Evolutionary conservation across 176 grass and related monocot species (phyloP).

Genomic region (Hordeum marinum): DNA sequence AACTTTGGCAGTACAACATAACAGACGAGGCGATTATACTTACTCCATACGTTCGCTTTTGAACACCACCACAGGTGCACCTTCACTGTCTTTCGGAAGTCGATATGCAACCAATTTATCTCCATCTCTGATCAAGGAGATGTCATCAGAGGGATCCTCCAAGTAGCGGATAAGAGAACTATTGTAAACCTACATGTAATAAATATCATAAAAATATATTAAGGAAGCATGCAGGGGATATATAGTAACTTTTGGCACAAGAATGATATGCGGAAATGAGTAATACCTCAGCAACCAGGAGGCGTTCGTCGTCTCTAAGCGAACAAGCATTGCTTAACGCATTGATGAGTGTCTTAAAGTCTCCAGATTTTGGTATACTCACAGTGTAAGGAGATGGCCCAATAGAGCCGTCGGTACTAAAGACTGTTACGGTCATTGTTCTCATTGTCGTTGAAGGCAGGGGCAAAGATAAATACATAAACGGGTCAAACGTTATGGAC

Average conservation of each 20-base stretch:
- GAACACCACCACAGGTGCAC: constrained; percentile 68
- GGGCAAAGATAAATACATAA: constrained; percentile 96
- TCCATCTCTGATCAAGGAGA: constrained; percentile 91
- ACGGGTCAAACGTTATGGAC: constrained; percentile 90
- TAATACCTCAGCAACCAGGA: constrained; percentile 83
- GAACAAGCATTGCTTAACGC: constrained; percentile 66
- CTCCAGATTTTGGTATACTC: constrained; percentile 69
- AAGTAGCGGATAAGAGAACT: constrained; percentile 74
- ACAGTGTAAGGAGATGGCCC: constrained; percentile 71
- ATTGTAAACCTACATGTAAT: constrained; percentile 61
- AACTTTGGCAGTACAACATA: constrained; percentile 1
- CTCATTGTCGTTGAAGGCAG: constrained; percentile 80
- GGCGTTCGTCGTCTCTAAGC: constrained; percentile 61
- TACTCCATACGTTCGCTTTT: constrained; percentile 79
- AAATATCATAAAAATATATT: constrained; percentile 10
- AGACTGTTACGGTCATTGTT: constrained; percentile 81
- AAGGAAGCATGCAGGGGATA: constrained; percentile 13
- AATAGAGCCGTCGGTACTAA: constrained; percentile 53
- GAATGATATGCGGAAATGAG: constrained; percentile 11
- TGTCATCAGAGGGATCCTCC: constrained; percentile 76
- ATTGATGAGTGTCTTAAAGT: constrained; percentile 59
- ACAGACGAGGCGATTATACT: constrained; percentile 31
- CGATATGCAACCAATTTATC: constrained; percentile 75
- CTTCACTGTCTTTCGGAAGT: constrained; percentile 71
- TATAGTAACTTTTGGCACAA: background rate